phyloP scores from a whole-genome alignment of 768 basidiomycete genomes.

The Piloderma croceum region DNA sequence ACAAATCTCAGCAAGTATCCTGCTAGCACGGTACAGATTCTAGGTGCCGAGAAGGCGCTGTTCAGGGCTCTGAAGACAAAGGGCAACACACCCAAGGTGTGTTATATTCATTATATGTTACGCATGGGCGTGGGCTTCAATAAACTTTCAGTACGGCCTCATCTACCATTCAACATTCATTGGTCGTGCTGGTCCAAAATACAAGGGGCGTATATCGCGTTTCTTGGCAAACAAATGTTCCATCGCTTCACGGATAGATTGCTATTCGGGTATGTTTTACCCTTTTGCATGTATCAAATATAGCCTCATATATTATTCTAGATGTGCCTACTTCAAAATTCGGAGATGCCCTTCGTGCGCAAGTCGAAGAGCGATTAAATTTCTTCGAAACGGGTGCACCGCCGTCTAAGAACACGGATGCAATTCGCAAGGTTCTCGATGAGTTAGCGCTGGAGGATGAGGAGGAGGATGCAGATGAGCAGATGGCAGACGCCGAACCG shows the following conservation, averaged over 20 bases:
- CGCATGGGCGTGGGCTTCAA: background rate
- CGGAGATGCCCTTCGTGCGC: constrained; percentile 86
- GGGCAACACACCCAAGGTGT: constrained; percentile 94
- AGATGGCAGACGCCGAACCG: constrained; percentile 42
- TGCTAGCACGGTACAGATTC: constrained; percentile 95
- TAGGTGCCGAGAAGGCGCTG: constrained; percentile 96
- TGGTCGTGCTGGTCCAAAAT: constrained; percentile 87
- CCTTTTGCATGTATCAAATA: background rate
- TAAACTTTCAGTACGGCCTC: constrained; percentile 73
- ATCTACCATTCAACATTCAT: constrained; percentile 97
- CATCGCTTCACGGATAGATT: constrained; percentile 95
- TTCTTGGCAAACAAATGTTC: constrained; percentile 99
- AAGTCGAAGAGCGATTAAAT: constrained; percentile 91
- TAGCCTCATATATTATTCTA: constrained; percentile 20
- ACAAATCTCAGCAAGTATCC: constrained; percentile 98
- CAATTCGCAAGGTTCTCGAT: constrained; percentile 86
- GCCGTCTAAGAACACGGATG: constrained; percentile 87
- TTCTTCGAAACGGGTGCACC: constrained; percentile 93
- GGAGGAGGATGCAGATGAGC: constrained; percentile 43
- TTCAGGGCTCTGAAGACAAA: constrained; percentile 98
- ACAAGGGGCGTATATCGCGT: constrained; percentile 97
- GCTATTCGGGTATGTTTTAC: constrained; percentile 64
- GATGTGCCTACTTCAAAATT: constrained; percentile 87
- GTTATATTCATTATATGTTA: constrained; percentile 13
- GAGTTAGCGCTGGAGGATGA: constrained; percentile 61